phyloP scores from a whole-genome alignment of 257 asterid species.

The Nicotiana attenuata region DNA sequence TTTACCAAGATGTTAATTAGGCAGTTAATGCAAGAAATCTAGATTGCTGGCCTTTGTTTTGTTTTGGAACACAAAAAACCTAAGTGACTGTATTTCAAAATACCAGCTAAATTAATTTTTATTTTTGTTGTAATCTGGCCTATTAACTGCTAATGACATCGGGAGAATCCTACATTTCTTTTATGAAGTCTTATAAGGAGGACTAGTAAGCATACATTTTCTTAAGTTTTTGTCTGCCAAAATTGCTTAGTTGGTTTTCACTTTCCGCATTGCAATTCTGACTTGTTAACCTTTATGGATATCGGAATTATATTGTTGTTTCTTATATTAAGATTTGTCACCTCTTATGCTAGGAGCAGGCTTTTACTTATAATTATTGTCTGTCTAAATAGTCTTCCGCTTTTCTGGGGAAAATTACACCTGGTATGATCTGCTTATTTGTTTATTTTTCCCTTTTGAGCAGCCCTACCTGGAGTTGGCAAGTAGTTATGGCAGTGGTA shows the following conservation, averaged over 20 bases:
- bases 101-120: too few species aligned
- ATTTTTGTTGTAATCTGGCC: not conserved
- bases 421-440: not conserved
- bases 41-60: not conserved
- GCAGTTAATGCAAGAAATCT: not conserved
- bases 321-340: too few species aligned
- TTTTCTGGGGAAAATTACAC: not conserved
- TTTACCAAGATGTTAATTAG: not conserved
- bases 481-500: conserved; percentile 60
- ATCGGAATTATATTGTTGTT: not conserved
- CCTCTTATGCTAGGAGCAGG: too few species aligned
- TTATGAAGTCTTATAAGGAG: not conserved
- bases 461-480: conserved; percentile 90
- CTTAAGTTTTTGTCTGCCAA: not conserved
- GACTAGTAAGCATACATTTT: not conserved
- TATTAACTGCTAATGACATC: not conserved
- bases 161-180: not conserved
- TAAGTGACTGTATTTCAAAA: too few species aligned
- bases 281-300: not conserved
- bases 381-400: not conserved
- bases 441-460: conserved; percentile 6
- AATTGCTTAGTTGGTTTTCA: not conserved
- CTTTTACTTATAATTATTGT: not conserved
- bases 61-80: not conserved
- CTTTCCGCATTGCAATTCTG: not conserved